phyloP scores from a whole-genome alignment of 2,329 filamentous ascomycete genomes.

The Metarhizium sp. region DNA sequence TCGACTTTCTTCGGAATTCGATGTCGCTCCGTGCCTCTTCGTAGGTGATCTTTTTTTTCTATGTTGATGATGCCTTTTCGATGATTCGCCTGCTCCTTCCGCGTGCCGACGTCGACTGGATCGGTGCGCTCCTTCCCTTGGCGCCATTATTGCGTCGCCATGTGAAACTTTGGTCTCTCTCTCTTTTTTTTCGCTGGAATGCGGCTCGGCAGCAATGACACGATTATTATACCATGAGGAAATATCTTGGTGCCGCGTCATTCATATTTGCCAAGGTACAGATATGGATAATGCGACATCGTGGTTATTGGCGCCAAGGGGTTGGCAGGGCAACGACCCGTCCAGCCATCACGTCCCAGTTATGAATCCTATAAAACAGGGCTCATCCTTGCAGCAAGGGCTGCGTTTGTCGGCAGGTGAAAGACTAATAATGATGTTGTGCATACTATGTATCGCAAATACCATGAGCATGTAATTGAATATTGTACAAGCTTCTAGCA shows the following conservation, averaged over 20 bases:
- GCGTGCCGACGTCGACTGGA: slow-evolving; percentile 17
- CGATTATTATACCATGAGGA: background rate
- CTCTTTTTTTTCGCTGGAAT: slow-evolving; percentile 2
- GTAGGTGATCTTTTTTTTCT: slow-evolving; percentile 25
- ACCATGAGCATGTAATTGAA: too few species aligned
- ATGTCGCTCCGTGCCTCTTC: slow-evolving; percentile 20
- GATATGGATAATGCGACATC: background rate
- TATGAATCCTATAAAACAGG: background rate
- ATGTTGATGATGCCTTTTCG: slow-evolving; percentile 23
- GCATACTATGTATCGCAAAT: background rate
- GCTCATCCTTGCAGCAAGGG: background rate
- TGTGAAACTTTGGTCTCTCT: background rate
- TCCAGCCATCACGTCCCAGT: background rate
- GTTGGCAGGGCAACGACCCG: slow-evolving; percentile 5
- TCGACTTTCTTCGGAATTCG: slow-evolving; percentile 21
- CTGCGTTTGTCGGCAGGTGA: background rate
- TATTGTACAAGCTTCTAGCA: too few species aligned
- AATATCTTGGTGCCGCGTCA: slow-evolving; percentile 1
- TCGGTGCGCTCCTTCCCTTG: slow-evolving; percentile 13
- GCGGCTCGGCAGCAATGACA: slow-evolving; percentile 6
- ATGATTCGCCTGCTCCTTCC: slow-evolving; percentile 11
- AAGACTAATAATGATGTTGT: background rate
- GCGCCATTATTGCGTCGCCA: slow-evolving; percentile 4
- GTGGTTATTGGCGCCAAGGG: background rate
- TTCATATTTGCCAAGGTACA: background rate